These are phyloP conservation scores for Tetrahymena thermophila DNA, from an alignment of 73 alveolate genomes.

Conservation along the genomic window DNA sequence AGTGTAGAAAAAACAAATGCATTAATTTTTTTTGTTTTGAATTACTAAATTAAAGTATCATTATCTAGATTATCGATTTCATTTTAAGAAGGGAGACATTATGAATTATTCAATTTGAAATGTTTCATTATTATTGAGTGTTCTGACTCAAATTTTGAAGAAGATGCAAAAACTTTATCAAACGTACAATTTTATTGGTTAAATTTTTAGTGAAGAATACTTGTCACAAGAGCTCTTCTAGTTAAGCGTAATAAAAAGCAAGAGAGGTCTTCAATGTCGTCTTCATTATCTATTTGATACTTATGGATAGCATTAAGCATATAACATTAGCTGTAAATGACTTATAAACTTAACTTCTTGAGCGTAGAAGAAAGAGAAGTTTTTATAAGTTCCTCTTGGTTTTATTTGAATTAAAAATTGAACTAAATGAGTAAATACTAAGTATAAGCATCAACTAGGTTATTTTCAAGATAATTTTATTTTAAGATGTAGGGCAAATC, in stretches of 20 bases:
- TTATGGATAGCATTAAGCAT: background rate
- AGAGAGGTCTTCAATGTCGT: background rate
- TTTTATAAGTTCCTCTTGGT: background rate
- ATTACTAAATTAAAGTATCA: background rate
- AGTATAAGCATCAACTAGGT: background rate
- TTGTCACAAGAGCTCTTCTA: background rate
- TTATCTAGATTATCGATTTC: background rate
- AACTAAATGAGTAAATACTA: background rate
- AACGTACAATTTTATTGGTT: background rate
- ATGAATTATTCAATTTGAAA: background rate
- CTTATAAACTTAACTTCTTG: background rate
- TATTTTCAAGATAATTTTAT: background rate
- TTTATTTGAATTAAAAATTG: background rate
- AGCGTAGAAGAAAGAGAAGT: background rate
- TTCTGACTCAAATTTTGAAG: background rate
- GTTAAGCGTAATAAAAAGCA: background rate
- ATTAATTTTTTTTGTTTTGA: background rate
- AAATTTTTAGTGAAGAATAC: background rate
- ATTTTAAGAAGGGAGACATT: background rate
- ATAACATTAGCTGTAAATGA: background rate
- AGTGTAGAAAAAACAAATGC: background rate
- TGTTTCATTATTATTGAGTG: background rate
- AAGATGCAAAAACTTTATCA: background rate
- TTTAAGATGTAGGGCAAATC: background rate
- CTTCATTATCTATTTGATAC: background rate